Percentiles rank a stretch among this genome's conserved stretches.
phyloP scores from a whole-genome alignment of 2,329 filamentous ascomycete genomes.

The Cytospora piceae region DNA sequence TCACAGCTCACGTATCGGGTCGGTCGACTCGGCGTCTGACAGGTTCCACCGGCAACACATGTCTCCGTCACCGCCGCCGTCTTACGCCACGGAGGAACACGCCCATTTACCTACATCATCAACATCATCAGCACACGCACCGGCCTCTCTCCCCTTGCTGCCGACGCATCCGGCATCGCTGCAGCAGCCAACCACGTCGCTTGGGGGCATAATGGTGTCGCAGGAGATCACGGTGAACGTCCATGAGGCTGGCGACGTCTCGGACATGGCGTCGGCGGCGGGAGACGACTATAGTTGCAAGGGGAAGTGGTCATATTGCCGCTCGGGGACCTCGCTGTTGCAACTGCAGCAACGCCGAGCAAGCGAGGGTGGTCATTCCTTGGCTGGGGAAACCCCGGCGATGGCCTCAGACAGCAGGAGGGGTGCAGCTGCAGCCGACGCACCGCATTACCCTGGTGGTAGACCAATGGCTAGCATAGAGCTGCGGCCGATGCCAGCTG shows the following conservation, averaged over 20 bases:
- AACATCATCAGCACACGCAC: slow-evolving; percentile 11
- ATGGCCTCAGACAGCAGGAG: not conserved
- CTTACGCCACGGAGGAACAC: slow-evolving; percentile 21
- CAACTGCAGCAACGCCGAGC: slow-evolving; percentile 23
- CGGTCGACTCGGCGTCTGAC: slow-evolving; percentile 24
- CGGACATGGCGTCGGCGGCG: slow-evolving; percentile 28
- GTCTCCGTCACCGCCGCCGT: slow-evolving; percentile 5
- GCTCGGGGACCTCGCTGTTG: slow-evolving; percentile 10
- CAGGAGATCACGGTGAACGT: slow-evolving; percentile 63
- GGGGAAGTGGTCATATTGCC: slow-evolving; percentile 14
- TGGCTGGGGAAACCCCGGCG: not conserved
- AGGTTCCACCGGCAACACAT: slow-evolving; percentile 2
- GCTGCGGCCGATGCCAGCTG: slow-evolving; percentile 35
- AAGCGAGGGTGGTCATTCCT: slow-evolving; percentile 10
- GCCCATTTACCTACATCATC: slow-evolving; percentile 10
- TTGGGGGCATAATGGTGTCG: slow-evolving; percentile 65
- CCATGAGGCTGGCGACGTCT: slow-evolving; percentile 34
- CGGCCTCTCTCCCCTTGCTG: slow-evolving; percentile 4
- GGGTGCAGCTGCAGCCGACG: not conserved
- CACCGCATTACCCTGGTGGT: slow-evolving; percentile 5
- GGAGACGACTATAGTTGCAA: slow-evolving; percentile 33
- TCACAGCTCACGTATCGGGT: slow-evolving; percentile 24
- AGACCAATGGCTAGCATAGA: slow-evolving; percentile 33
- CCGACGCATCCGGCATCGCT: slow-evolving; percentile 6
- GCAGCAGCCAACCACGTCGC: slow-evolving; percentile 31